Base-by-base conservation (phyloP, 176 grass and related monocot species). In the Aegilops tauschii region DNA sequence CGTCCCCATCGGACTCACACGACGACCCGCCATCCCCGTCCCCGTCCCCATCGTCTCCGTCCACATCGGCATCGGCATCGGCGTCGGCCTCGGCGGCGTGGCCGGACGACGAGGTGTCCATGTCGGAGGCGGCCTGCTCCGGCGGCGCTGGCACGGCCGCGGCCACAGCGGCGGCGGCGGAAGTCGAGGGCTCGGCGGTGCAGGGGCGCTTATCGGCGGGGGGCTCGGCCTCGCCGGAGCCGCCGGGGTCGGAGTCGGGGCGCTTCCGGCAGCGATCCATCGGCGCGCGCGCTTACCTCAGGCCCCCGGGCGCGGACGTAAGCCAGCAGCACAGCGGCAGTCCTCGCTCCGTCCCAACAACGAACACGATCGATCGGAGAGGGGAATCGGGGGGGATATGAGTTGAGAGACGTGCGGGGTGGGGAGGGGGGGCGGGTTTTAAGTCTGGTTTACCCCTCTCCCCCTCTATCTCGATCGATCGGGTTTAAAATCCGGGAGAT, bases 221-320 rank as follows among this genome's bases (percentile, higher is more conserved):
- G 27, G 85, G 73, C 76, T 89, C 87, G 39, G 80, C 61, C 72
- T 90, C 87, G 12, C 83, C 92, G 50, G 77, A 72, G 82, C 36
- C 90, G 2, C 82, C 92, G 72, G 44, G 52, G 50, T 95, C 91
- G 72, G 76, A 90, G 81, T 99, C 94, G 35, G 86, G 75, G 76
- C 97, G 86, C 89, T 99, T 99, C 90, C 97, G 89, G 84, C 86
- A 91, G 59, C 97, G 94, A 93, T 98, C 96, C 97, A 99, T 94
- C 65, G 62, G 77, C 73, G 9, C 9, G 4, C 56, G 31, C 12
- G 2, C 31, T 17, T 4, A 63, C 18, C 5, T 12, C 61, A 21
- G 77, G 80, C 62, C 71, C 64, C 37, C 76, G 73, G 80, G 66
- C 34, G 78, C 49, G 39, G 80, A 68, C 84, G 84, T 59, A 75